A percentile compares a stretch with the other conserved stretches of the same genome.
These are phyloP conservation scores for Diplodia scrobiculata DNA, from an alignment of 2,329 filamentous ascomycete genomes.

Conservation along the genomic window DNA sequence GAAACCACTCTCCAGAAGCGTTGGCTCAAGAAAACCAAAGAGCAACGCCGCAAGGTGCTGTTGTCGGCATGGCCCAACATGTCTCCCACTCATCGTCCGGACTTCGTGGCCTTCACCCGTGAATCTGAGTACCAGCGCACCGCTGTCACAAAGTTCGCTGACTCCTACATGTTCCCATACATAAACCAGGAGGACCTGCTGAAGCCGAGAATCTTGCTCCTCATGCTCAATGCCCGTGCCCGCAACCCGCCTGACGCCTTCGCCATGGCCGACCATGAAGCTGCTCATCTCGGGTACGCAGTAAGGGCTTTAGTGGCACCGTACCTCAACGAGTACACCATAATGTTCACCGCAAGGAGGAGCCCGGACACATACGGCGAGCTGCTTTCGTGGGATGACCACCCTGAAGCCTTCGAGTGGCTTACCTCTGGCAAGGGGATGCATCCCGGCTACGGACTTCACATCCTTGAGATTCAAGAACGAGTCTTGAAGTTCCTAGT, in stretches of 20 bases:
- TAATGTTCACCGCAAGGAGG: conserved; percentile 41
- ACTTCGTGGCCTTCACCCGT: conserved; percentile 47
- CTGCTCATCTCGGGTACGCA: conserved; percentile 39
- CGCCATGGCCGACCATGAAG: conserved; percentile 49
- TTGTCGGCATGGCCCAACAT: conserved; percentile 56
- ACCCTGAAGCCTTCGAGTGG: conserved; percentile 47
- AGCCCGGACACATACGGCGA: conserved; percentile 43
- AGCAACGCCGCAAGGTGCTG: conserved; percentile 53
- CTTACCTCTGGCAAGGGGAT: conserved; percentile 44
- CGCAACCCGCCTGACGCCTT: conserved; percentile 54
- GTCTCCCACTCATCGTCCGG: conserved; percentile 54
- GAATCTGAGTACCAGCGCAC: conserved; percentile 29
- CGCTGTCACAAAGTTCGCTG: conserved; percentile 23
- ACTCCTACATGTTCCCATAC: conserved; percentile 55
- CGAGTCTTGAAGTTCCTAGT: conserved; percentile 54
- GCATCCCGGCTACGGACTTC: conserved; percentile 52
- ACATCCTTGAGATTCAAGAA: conserved; percentile 57
- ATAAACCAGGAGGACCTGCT: conserved; percentile 62
- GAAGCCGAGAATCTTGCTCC: conserved; percentile 48
- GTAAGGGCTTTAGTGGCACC: conserved; percentile 34
- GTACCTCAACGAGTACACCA: conserved; percentile 41
- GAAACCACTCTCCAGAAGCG: conserved; percentile 56
- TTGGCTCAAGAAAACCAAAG: conserved; percentile 58
- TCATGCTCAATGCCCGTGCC: conserved; percentile 58
- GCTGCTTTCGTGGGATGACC: conserved; percentile 44